A percentile compares a stretch with the other conserved stretches of the same genome.
Evolutionary conservation across 495 filamentous ascomycete genomes (phyloP).

Genomic region (Penicillium samsonianum): DNA sequence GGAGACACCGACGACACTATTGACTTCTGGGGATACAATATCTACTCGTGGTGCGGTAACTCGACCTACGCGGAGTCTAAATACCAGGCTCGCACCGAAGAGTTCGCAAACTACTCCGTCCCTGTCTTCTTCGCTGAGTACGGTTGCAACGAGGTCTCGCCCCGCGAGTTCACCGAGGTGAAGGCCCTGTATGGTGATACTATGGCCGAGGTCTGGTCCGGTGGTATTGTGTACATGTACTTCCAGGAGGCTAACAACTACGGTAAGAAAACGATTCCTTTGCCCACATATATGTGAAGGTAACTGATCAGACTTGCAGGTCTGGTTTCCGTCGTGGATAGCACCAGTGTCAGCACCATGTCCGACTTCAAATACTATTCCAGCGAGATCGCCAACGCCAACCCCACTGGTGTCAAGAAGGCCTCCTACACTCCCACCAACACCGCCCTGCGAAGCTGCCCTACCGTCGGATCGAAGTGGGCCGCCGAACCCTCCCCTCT

Average conservation of each 20-base stretch:
- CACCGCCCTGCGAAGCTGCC: constrained; percentile 70
- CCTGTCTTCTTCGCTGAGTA: constrained; percentile 98
- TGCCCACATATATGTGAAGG: neutral
- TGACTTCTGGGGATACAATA: constrained; percentile 99
- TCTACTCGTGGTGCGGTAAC: constrained; percentile 96
- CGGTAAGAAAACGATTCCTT: constrained; percentile 49
- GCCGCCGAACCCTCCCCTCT: constrained; percentile 61
- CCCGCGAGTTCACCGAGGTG: constrained; percentile 86
- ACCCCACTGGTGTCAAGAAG: constrained; percentile 65
- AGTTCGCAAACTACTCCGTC: constrained; percentile 84
- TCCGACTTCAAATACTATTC: constrained; percentile 76
- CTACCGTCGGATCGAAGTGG: constrained; percentile 65
- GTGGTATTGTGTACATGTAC: constrained; percentile 98
- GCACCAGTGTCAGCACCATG: constrained; percentile 58
- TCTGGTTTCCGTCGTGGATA: constrained; percentile 69
- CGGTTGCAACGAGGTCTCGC: constrained; percentile 80
- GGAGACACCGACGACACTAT: constrained; percentile 63
- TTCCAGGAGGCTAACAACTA: constrained; percentile 90
- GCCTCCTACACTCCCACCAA: constrained; percentile 76
- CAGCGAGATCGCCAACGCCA: constrained; percentile 64
- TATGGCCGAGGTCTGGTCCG: constrained; percentile 86
- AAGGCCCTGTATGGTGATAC: constrained; percentile 71
- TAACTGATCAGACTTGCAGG: constrained; percentile 33
- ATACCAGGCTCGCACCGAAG: constrained; percentile 74
- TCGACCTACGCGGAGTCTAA: constrained; percentile 72